These are phyloP conservation scores for Globisporangium nagaii DNA, from an alignment of 352 stramenopile genomes.

Conservation along the genomic window DNA sequence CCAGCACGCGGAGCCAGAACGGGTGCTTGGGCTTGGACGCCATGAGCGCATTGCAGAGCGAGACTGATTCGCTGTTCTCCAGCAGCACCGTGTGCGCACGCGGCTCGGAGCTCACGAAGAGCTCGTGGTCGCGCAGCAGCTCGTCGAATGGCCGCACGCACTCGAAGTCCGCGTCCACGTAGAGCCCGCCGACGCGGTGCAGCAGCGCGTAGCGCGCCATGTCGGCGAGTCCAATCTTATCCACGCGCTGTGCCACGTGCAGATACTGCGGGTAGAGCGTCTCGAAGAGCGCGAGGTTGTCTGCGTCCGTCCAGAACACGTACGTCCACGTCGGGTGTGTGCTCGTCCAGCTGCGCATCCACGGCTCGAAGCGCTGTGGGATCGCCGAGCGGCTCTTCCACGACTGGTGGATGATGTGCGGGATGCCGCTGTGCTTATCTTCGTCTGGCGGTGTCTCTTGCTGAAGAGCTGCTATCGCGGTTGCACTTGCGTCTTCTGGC, in stretches of 20 bases:
- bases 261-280: conserved; percentile 40
- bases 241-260: conserved; percentile 26
- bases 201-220: conserved; percentile 55
- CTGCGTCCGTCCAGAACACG: conserved; percentile 52
- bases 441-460: background rate
- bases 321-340: conserved; percentile 40
- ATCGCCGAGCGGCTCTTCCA: conserved; percentile 39
- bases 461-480: background rate
- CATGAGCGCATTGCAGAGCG: conserved; percentile 59
- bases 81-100: conserved; percentile 37
- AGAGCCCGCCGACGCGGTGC: conserved; percentile 41
- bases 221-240: conserved; percentile 40
- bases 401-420: conserved; percentile 50
- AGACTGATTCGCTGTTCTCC: conserved; percentile 20
- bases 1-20: conserved; percentile 47
- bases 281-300: conserved; percentile 50
- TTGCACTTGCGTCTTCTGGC: background rate
- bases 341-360: conserved; percentile 47
- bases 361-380: conserved; percentile 38
- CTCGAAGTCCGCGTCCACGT: conserved; percentile 53
- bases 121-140: conserved; percentile 19
- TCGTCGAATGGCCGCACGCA: conserved; percentile 32
- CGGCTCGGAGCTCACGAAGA: conserved; percentile 49
- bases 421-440: conserved; percentile 15
- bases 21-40: conserved; percentile 35